A percentile compares a stretch with the other conserved stretches of the same genome.
Evolutionary conservation across 345 rosid species (phyloP).

Genomic region (Erucastrum elatum): DNA sequence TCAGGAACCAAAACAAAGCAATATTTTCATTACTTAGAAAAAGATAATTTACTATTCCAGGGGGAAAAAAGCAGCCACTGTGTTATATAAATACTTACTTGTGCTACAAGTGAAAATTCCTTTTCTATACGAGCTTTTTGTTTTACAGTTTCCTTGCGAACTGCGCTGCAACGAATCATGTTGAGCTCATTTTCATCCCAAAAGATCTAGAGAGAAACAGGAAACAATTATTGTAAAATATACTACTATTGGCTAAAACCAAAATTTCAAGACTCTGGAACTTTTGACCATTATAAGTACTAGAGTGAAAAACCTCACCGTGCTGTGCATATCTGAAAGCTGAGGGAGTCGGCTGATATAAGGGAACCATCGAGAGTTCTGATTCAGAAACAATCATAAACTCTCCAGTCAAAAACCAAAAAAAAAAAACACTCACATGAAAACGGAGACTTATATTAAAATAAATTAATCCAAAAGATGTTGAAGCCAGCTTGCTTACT

Average conservation of each 20-base stretch:
- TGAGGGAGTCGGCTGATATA: constrained; percentile 72
- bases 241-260: neutral
- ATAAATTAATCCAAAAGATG: no score
- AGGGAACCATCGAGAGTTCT: constrained; percentile 77
- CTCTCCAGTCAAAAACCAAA: constrained; percentile 11
- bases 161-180: constrained; percentile 64
- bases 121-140: constrained; percentile 57
- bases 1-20: neutral
- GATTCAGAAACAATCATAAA: constrained; percentile 26
- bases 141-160: constrained; percentile 62
- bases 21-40: neutral
- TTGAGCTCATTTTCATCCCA: constrained; percentile 71
- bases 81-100: constrained; percentile 43
- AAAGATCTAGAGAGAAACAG: constrained; percentile 48
- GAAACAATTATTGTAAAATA: no score
- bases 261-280: neutral
- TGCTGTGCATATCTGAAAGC: constrained; percentile 60
- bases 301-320: constrained; percentile 45
- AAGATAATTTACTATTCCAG: no score
- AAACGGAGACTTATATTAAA: neutral
- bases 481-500: constrained; percentile 47
- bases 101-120: constrained; percentile 50
- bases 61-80: no score
- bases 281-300: neutral
- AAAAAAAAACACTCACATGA: neutral